Evolutionary conservation across 352 stramenopile species (phyloP).

Genomic region (Phytophthora sp.): DNA sequence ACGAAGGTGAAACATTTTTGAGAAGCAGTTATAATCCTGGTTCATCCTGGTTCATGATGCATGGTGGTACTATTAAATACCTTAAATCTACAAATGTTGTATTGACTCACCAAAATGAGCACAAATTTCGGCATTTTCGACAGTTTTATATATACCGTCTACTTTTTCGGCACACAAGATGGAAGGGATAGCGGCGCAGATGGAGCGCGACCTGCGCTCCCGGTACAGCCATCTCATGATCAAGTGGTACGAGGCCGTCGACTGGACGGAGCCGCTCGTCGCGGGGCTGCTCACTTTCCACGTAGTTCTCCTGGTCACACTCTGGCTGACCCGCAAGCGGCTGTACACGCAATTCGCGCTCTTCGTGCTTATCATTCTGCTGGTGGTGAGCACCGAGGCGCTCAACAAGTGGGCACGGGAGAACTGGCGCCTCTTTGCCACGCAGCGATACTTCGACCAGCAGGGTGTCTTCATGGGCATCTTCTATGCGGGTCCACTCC

Average conservation of each 20-base stretch:
- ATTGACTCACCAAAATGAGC: no score
- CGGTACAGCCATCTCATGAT: slow-evolving; percentile 82
- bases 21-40: no score
- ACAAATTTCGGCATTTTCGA: no score
- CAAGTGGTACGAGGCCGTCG: slow-evolving; percentile 82
- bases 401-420: slow-evolving; percentile 67
- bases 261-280: slow-evolving; percentile 83
- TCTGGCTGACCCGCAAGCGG: slow-evolving; percentile 65
- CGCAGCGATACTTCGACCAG: slow-evolving; percentile 86
- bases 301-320: slow-evolving; percentile 50
- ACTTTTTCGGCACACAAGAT: no score
- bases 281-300: slow-evolving; percentile 65
- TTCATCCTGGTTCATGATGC: no score
- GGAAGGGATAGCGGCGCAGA: slow-evolving; percentile 64
- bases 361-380: slow-evolving; percentile 67
- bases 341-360: slow-evolving; percentile 64
- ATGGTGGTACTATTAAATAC: no score
- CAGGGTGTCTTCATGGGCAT: slow-evolving; percentile 85
- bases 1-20: no score
- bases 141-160: no score
- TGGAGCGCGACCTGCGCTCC: slow-evolving; percentile 69
- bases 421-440: slow-evolving; percentile 71
- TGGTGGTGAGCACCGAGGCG: slow-evolving; percentile 61
- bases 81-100: no score
- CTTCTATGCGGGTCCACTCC: slow-evolving; percentile 79